These are phyloP conservation scores for Fagopyrum esculentum DNA, from an alignment of 148 eudicot genomes.

Conservation along the genomic window DNA sequence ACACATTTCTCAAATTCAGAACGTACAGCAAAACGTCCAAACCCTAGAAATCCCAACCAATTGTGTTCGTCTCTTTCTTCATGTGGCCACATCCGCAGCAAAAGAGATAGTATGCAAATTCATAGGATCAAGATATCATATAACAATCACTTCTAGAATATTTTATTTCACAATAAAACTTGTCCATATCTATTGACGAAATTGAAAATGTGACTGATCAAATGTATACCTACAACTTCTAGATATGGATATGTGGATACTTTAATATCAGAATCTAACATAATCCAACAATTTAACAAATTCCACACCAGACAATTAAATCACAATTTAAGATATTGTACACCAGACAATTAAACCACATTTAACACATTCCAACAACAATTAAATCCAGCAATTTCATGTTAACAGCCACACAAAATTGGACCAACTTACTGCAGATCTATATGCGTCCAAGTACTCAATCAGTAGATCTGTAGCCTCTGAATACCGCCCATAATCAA, in stretches of 20 bases:
- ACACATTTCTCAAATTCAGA: too few species aligned
- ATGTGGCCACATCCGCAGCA: not conserved
- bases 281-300: not conserved
- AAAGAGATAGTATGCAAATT: not conserved
- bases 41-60: not conserved
- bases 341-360: not conserved
- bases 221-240: not conserved
- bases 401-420: not conserved
- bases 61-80: not conserved
- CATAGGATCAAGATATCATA: not conserved
- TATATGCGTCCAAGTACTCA: slow-evolving; percentile 61
- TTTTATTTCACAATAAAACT: not conserved
- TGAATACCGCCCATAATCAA: slow-evolving; percentile 74
- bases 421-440: slow-evolving; percentile 47
- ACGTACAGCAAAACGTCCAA: too few species aligned
- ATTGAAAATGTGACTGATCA: not conserved
- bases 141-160: not conserved
- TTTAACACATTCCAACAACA: too few species aligned
- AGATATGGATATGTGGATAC: not conserved
- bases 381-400: not conserved
- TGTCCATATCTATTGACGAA: not conserved
- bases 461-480: slow-evolving; percentile 86
- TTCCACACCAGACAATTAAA: not conserved
- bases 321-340: not conserved
- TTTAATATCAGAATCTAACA: not conserved